These are phyloP conservation scores for Neocatenulostroma microsporum DNA, from an alignment of 2,329 filamentous ascomycete species.

Conservation along the genomic window DNA sequence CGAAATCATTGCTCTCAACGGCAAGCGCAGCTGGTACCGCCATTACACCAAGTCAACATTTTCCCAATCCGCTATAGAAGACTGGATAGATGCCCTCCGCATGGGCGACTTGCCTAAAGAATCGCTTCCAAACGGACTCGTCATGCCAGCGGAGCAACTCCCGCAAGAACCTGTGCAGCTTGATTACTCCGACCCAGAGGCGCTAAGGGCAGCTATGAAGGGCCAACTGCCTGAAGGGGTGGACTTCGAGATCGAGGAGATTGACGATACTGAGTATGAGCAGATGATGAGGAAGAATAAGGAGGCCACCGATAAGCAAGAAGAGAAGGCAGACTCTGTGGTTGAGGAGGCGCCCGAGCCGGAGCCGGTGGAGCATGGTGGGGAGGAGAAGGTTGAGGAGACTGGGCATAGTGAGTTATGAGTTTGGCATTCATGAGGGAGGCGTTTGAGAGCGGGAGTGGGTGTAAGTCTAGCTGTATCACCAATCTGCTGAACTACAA, in stretches of 20 bases:
- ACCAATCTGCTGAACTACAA: no score
- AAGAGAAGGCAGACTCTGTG: constrained; percentile 1
- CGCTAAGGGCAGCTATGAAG: constrained; percentile 17
- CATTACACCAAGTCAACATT: constrained; percentile 56
- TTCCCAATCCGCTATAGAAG: constrained; percentile 55
- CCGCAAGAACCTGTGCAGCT: constrained; percentile 21
- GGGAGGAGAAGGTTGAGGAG: background rate
- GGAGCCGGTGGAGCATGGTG: background rate
- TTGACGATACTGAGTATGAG: constrained; percentile 28
- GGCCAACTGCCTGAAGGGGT: constrained; percentile 25
- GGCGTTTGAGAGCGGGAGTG: no score
- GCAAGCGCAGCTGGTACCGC: constrained; percentile 78
- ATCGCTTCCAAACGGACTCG: constrained; percentile 50
- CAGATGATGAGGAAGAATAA: constrained; percentile 19
- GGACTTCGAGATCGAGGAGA: constrained; percentile 28
- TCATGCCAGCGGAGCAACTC: constrained; percentile 25
- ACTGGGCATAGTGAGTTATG: no score
- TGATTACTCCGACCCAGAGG: constrained; percentile 12
- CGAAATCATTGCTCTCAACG: constrained; percentile 75
- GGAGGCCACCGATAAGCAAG: background rate
- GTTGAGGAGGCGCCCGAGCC: no score
- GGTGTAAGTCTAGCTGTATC: no score
- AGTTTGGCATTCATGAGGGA: no score
- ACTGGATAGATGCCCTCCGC: constrained; percentile 85
- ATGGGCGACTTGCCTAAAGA: constrained; percentile 79